Percentiles rank a stretch among this genome's conserved stretches.
phyloP scores from a whole-genome alignment of 768 basidiomycete species.

The Pisolithus orientalis region DNA sequence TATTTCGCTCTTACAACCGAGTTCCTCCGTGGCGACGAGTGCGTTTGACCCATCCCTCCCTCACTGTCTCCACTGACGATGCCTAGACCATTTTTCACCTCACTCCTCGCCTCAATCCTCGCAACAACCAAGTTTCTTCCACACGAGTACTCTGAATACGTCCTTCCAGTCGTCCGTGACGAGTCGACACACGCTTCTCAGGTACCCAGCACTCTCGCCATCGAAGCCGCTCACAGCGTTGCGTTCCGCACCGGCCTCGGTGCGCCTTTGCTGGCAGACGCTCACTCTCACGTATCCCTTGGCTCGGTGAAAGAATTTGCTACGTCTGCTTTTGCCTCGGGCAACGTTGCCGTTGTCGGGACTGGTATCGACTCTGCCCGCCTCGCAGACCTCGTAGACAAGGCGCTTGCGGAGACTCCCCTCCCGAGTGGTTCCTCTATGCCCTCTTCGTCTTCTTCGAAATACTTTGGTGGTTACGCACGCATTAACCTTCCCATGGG shows the following conservation, averaged over 20 bases:
- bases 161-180: conserved; percentile 60
- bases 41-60: conserved; percentile 32
- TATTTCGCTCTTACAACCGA: conserved; percentile 91
- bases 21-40: conserved; percentile 95
- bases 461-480: conserved; percentile 84
- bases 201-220: conserved; percentile 60
- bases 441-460: conserved; percentile 17
- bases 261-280: conserved; percentile 79
- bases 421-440: conserved; percentile 35
- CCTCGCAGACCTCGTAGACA: conserved; percentile 67
- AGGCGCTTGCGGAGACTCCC: conserved; percentile 44
- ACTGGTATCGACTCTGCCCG: conserved; percentile 73
- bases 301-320: conserved; percentile 74
- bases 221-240: conserved; percentile 83
- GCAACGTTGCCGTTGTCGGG: conserved; percentile 81
- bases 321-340: conserved; percentile 62
- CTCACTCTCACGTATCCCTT: conserved; percentile 54
- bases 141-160: conserved; percentile 72
- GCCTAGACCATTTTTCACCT: conserved; percentile 79
- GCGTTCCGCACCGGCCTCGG: conserved; percentile 96
- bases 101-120: conserved; percentile 79
- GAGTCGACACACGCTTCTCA: conserved; percentile 59
- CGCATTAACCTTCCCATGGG: conserved; percentile 61
- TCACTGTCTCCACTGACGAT: not conserved
- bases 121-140: conserved; percentile 77